phyloP scores from a whole-genome alignment of 2,329 filamentous ascomycete species.

The Phialophora chinensis region DNA sequence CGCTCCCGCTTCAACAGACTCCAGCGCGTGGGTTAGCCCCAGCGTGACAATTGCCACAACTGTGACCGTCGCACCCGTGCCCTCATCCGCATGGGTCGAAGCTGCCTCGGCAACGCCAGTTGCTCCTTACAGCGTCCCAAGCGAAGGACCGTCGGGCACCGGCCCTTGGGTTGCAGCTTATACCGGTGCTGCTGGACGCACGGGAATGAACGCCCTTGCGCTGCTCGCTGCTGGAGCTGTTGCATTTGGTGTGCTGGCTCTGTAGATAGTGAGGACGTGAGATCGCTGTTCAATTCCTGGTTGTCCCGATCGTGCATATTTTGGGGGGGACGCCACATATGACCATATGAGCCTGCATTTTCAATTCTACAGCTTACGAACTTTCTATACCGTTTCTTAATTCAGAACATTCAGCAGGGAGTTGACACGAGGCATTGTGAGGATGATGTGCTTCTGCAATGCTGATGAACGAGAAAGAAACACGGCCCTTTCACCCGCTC shows the following conservation, averaged over 20 bases:
- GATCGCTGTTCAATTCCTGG: not conserved
- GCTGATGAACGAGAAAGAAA: not conserved
- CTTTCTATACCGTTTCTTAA: conserved; percentile 3
- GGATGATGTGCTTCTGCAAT: not conserved
- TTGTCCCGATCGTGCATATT: not conserved
- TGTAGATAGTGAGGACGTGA: conserved; percentile 13
- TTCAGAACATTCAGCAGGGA: conserved; percentile 2
- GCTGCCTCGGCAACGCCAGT: conserved; percentile 1
- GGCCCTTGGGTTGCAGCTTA: conserved; percentile 26
- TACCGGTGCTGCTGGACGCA: conserved; percentile 31
- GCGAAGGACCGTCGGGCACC: conserved; percentile 8
- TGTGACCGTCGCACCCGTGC: conserved; percentile 28
- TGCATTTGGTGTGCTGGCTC: conserved; percentile 21
- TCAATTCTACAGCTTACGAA: conserved; percentile 1
- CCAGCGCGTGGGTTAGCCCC: conserved; percentile 15
- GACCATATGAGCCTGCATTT: conserved; percentile 3
- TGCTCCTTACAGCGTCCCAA: conserved; percentile 1
- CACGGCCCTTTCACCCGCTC: not conserved
- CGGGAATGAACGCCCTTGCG: conserved; percentile 15
- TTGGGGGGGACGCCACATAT: not conserved
- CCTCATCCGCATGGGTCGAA: conserved; percentile 18
- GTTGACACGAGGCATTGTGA: not conserved
- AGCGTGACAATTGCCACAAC: conserved; percentile 28
- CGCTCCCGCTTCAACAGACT: not conserved
- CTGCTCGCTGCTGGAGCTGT: conserved; percentile 21